phyloP scores from a whole-genome alignment of 2,329 filamentous ascomycete species.

The Phialemonium atrogriseum region DNA sequence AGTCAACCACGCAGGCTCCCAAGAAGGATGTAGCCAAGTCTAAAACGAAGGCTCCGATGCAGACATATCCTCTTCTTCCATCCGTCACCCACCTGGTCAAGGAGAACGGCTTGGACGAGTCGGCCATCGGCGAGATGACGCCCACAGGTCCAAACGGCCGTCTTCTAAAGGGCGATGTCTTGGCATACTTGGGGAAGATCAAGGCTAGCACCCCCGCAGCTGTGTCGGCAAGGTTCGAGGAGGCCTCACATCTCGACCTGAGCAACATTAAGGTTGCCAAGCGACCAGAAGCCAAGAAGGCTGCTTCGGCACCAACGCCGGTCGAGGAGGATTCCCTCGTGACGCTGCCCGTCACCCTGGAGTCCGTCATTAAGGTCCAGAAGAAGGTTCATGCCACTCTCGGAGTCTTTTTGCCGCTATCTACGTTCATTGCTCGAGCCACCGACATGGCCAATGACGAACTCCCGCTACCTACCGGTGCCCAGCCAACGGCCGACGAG shows the following conservation, averaged over 20 bases:
- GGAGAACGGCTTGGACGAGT: conserved; percentile 66
- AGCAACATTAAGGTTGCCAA: conserved; percentile 85
- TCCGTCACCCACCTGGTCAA: conserved; percentile 79
- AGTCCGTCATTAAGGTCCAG: conserved; percentile 72
- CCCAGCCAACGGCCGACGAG: conserved; percentile 65
- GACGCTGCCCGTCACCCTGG: conserved; percentile 68
- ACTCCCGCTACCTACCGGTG: conserved; percentile 59
- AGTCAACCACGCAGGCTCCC: conserved; percentile 9
- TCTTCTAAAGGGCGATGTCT: conserved; percentile 88
- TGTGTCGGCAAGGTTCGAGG: conserved; percentile 62
- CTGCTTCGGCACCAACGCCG: conserved; percentile 29
- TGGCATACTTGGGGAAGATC: conserved; percentile 80
- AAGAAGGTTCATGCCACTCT: conserved; percentile 69
- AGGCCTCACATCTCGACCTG: conserved; percentile 78
- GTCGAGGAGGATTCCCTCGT: conserved; percentile 47
- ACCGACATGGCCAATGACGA: conserved; percentile 81
- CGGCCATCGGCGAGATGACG: conserved; percentile 72
- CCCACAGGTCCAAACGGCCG: conserved; percentile 82
- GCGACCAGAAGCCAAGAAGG: conserved; percentile 24
- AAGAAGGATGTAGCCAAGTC: conserved; percentile 31
- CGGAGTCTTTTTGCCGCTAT: conserved; percentile 73
- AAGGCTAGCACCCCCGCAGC: conserved; percentile 61
- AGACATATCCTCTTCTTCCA: conserved; percentile 67
- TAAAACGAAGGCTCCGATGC: conserved; percentile 47
- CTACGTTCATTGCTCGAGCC: conserved; percentile 79